phyloP scores from a whole-genome alignment of 2,329 filamentous ascomycete genomes.

The Sporothrix euskadiensis region DNA sequence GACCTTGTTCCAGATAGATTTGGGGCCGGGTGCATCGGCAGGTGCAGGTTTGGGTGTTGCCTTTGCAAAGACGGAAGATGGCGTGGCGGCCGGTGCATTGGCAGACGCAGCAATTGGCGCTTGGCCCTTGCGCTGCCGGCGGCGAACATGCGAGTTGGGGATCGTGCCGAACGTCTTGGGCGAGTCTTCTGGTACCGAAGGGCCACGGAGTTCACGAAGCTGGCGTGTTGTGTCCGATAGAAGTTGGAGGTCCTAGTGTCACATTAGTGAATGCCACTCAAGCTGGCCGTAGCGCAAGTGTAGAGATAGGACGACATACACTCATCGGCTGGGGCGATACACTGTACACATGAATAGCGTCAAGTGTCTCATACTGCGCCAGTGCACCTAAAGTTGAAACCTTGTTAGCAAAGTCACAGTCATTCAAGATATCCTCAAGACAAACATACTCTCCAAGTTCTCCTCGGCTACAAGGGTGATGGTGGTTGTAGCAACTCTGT shows the following conservation, averaged over 20 bases:
- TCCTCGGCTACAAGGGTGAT: conserved; percentile 72
- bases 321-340: conserved; percentile 69
- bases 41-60: conserved; percentile 34
- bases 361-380: conserved; percentile 68
- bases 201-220: conserved; percentile 55
- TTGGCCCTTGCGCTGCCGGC: conserved; percentile 47
- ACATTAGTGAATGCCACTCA: background rate
- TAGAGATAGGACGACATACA: conserved; percentile 41
- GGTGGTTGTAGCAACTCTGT: conserved; percentile 56
- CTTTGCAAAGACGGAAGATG: conserved; percentile 32
- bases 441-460: conserved; percentile 62
- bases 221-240: conserved; percentile 70
- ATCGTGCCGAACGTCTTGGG: conserved; percentile 72
- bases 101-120: background rate
- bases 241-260: conserved; percentile 59
- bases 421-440: conserved; percentile 23
- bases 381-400: conserved; percentile 56
- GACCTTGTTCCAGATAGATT: conserved; percentile 30
- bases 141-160: conserved; percentile 66
- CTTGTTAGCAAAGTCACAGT: background rate
- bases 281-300: background rate
- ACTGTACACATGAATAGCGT: conserved; percentile 85
- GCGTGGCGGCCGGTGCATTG: background rate
- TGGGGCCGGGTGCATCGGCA: conserved; percentile 3
- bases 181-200: conserved; percentile 60